phyloP scores from a whole-genome alignment of 805 yeast species.

The Huiozyma sinensis region DNA sequence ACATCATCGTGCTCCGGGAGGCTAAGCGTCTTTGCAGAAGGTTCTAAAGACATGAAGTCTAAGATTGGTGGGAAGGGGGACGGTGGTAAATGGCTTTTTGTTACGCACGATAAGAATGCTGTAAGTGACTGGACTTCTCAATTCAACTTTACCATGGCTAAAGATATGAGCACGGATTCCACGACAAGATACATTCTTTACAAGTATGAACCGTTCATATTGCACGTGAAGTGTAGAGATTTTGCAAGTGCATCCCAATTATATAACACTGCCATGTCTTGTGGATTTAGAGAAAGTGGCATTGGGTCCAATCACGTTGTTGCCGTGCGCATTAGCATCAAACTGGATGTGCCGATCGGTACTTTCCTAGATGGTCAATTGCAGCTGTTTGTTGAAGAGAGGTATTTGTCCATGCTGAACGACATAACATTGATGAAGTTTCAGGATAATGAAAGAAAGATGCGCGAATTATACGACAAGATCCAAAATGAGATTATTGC shows the following conservation, averaged over 20 bases:
- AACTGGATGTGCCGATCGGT: conserved; percentile 71
- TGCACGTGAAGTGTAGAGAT: conserved; percentile 73
- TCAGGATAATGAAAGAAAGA: conserved; percentile 49
- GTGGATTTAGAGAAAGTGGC: conserved; percentile 84
- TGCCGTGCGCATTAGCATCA: conserved; percentile 59
- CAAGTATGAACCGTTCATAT: conserved; percentile 77
- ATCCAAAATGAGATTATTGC: conserved; percentile 29
- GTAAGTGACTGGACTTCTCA: conserved; percentile 40
- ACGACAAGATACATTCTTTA: conserved; percentile 49
- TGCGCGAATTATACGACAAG: conserved; percentile 37
- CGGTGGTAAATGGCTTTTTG: conserved; percentile 76
- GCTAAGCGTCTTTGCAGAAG: conserved; percentile 73
- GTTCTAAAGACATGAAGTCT: conserved; percentile 35
- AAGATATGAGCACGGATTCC: conserved; percentile 7
- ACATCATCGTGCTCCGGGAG: conserved; percentile 87
- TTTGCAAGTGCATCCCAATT: conserved; percentile 46
- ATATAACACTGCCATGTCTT: conserved; percentile 63
- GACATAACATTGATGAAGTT: conserved; percentile 52
- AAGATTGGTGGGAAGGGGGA: conserved; percentile 76
- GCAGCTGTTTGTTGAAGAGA: conserved; percentile 37
- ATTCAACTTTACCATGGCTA: conserved; percentile 1
- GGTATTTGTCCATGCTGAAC: conserved; percentile 44
- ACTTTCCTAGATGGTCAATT: conserved; percentile 22
- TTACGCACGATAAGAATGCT: conserved; percentile 50
- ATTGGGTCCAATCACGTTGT: conserved; percentile 71